These are phyloP conservation scores for Claviceps paspali DNA, from an alignment of 2,329 filamentous ascomycete genomes.

Conservation along the genomic window DNA sequence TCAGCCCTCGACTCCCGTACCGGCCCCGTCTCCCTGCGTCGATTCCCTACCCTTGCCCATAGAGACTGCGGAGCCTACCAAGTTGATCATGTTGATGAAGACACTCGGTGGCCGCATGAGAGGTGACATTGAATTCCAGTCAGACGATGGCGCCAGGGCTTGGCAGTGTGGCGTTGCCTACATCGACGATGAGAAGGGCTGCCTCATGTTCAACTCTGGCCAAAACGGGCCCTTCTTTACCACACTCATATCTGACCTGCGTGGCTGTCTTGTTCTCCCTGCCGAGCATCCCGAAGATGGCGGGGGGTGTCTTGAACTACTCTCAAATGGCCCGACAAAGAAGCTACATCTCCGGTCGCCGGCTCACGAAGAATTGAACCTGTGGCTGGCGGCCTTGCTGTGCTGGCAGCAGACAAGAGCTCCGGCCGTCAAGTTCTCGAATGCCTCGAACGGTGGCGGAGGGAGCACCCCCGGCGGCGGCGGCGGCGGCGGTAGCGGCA, in stretches of 20 bases:
- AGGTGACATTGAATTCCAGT: slow-evolving; percentile 58
- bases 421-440: slow-evolving; percentile 36
- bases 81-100: slow-evolving; percentile 62
- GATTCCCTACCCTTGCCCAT: slow-evolving; percentile 46
- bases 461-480: too few species aligned
- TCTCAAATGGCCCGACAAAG: slow-evolving; percentile 35
- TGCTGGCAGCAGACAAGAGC: slow-evolving; percentile 68
- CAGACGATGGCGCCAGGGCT: slow-evolving; percentile 36
- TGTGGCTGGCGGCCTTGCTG: slow-evolving; percentile 66
- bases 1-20: slow-evolving; percentile 42
- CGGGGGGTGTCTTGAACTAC: slow-evolving; percentile 37
- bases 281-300: slow-evolving; percentile 30
- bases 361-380: slow-evolving; percentile 51
- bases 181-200: slow-evolving; percentile 62
- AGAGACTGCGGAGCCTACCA: slow-evolving; percentile 52
- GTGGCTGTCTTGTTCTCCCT: slow-evolving; percentile 54
- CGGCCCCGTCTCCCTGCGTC: slow-evolving; percentile 38
- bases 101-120: slow-evolving; percentile 65
- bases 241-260: slow-evolving; percentile 55
- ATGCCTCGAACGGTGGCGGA: slow-evolving; percentile 28
- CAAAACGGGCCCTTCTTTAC: slow-evolving; percentile 49
- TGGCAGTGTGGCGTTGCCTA: slow-evolving; percentile 63
- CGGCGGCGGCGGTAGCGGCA: too few species aligned
- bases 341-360: slow-evolving; percentile 50
- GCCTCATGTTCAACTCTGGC: slow-evolving; percentile 59